Conservation (phyloP, 1,284 basidiomycete genomes). For the Pyrrhoderma noxium region DNA sequence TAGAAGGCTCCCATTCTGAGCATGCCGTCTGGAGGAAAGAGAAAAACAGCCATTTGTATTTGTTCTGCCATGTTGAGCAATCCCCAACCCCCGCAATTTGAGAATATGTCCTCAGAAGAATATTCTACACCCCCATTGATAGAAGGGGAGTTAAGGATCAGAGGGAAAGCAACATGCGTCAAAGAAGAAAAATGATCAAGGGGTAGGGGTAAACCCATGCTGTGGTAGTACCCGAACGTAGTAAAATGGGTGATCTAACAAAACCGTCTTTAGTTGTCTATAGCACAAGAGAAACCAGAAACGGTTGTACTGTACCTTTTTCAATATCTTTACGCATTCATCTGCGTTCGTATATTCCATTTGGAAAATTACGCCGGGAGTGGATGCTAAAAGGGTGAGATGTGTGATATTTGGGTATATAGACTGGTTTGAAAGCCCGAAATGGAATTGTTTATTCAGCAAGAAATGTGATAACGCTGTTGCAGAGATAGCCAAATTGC, state of each 20-base stretch:
- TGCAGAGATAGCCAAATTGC: slow-evolving; percentile 1
- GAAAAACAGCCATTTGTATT: slow-evolving; percentile 6
- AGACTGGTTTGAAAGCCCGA: background rate
- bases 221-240: slow-evolving; percentile 1
- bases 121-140: background rate
- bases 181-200: slow-evolving; percentile 4
- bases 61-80: background rate
- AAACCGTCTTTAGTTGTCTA: no score
- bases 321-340: slow-evolving; percentile 5
- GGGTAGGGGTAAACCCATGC: slow-evolving; percentile 2
- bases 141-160: slow-evolving; percentile 1
- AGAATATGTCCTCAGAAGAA: slow-evolving; percentile 1
- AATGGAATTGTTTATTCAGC: background rate
- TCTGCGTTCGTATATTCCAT: background rate
- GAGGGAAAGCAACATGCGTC: slow-evolving; percentile 4
- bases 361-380: background rate
- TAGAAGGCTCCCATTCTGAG: background rate
- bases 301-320: background rate
- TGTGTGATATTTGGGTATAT: slow-evolving; percentile 1
- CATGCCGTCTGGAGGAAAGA: background rate
- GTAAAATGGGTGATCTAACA: slow-evolving; percentile 2
- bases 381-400: slow-evolving; percentile 4
- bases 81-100: background rate
- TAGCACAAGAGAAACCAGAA: no score
- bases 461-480: slow-evolving; percentile 7